Base-by-base conservation (phyloP, 352 stramenopile genomes). In the Globisporangium heterothallicum region DNA sequence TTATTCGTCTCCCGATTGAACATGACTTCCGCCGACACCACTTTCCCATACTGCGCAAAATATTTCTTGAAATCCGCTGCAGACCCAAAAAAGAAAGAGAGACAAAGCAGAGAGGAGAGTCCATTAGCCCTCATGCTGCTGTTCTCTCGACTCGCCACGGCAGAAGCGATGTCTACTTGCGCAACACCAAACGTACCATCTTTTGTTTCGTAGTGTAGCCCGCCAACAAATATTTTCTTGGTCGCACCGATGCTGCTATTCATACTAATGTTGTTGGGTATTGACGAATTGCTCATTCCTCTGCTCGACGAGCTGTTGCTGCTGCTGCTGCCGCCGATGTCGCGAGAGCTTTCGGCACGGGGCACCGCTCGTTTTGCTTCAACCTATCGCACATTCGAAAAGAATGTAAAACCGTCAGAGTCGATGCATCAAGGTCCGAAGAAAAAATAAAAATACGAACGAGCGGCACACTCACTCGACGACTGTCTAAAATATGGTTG, bases 1-100 rank as follows among this genome's bases (percentile, higher is more conserved):
- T 97, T 97, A 81, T 97, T 95, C 19, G 90, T 97, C 59, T 97
- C 90, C 32, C 89, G 79, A 53, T 97, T 97, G 68, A 97, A 97
- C 90, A 97, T 97, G 26, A 97, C 89, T 65, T 97, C 89, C 32
- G 86, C 87, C 6, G 83, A 96, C 52, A 96, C 70, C n/a, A 97
- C 88, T 49, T 94, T 95, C 48, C 90, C 90, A 49, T 89, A 97
- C 59, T 96, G 84, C 58, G 86, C 68, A 74, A 97, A 97, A 70
- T 97, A 97, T 56, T 86, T 82, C 53, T 89, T 86, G 56, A 97
- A 97, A 30, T 94, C 86, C 40, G 72, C 86, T 94, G 53, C 40
- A 60, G 38, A 61, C 18, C 12, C 32, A 22, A 52, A 6, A 10
- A 52, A 14, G 18, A 12, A 26, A 3, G 16, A 50, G 34, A 43